These are phyloP conservation scores for Cardamine occulta DNA, from an alignment of 345 rosid species.

Conservation along the genomic window DNA sequence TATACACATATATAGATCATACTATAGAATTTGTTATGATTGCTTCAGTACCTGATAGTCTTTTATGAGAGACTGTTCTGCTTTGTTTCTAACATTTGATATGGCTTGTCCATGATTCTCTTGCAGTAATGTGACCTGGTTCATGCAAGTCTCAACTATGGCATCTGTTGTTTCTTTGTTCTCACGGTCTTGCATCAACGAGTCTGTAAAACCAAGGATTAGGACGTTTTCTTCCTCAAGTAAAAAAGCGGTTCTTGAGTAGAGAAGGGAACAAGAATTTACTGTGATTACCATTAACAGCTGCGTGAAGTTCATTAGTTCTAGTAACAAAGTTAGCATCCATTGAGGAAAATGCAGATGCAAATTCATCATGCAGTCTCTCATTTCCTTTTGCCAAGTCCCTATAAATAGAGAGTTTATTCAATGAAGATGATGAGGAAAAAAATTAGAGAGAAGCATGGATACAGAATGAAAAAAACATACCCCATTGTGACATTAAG, in stretches of 20 bases:
- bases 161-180: constrained; percentile 62
- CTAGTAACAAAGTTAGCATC: constrained; percentile 52
- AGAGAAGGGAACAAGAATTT: neutral
- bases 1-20: neutral
- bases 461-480: constrained; percentile 44
- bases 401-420: constrained; percentile 45
- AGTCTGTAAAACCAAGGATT: constrained; percentile 52
- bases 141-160: constrained; percentile 53
- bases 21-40: constrained; percentile 16
- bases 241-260: neutral
- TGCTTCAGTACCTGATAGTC: constrained; percentile 67
- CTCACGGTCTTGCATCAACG: constrained; percentile 55
- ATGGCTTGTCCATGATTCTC: constrained; percentile 65
- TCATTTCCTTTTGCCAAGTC: constrained; percentile 49
- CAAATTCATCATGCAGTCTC: constrained; percentile 49
- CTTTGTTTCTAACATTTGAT: constrained; percentile 58
- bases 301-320: constrained; percentile 47
- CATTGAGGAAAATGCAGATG: constrained; percentile 51
- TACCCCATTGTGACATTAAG: constrained; percentile 28
- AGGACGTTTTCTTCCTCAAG: neutral
- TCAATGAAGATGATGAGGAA: constrained; percentile 4
- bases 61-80: constrained; percentile 71
- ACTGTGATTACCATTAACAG: constrained; percentile 59
- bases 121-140: constrained; percentile 57
- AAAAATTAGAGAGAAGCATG: neutral